These are phyloP conservation scores for Globisporangium orthogonon DNA, from an alignment of 352 stramenopile species.

Conservation along the genomic window DNA sequence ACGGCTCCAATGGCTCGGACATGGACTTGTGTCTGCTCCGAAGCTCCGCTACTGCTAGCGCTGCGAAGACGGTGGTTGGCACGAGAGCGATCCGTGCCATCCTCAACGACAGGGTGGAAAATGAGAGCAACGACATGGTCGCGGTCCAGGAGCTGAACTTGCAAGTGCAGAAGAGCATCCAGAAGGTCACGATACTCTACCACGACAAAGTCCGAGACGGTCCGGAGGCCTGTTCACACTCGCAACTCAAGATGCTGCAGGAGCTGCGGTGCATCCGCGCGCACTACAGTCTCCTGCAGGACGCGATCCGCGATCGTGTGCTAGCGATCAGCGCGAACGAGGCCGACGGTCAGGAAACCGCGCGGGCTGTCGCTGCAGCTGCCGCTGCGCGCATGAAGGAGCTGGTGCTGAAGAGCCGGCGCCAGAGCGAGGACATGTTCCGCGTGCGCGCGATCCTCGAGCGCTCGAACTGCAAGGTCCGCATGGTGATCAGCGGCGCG, in stretches of 20 bases:
- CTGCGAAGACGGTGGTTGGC: conserved; percentile 13
- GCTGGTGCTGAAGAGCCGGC: conserved; percentile 27
- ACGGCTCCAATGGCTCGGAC: conserved; percentile 63
- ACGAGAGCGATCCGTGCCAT: conserved; percentile 36
- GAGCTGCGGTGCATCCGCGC: conserved; percentile 41
- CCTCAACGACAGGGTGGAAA: conserved; percentile 20
- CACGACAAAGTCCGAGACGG: conserved; percentile 24
- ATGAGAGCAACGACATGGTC: conserved; percentile 12
- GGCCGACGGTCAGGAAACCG: conserved; percentile 2
- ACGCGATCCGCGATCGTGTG: conserved; percentile 27
- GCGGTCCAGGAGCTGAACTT: conserved; percentile 32
- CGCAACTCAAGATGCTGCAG: conserved; percentile 20
- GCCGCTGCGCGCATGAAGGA: conserved; percentile 23
- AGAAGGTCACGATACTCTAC: conserved; percentile 33
- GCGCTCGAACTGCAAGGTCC: conserved; percentile 47
- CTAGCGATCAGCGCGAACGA: conserved; percentile 9
- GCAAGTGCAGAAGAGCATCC: conserved; percentile 41
- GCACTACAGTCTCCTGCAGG: conserved; percentile 26
- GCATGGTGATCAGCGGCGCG: conserved; percentile 57
- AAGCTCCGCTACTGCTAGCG: background rate
- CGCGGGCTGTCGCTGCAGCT: conserved; percentile 2
- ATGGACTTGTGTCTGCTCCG: conserved; percentile 69
- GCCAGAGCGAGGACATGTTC: conserved; percentile 44
- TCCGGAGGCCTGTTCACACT: background rate
- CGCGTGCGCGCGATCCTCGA: conserved; percentile 35